phyloP scores from a whole-genome alignment of 2,329 filamentous ascomycete genomes.

The Microcyclospora pomicola region DNA sequence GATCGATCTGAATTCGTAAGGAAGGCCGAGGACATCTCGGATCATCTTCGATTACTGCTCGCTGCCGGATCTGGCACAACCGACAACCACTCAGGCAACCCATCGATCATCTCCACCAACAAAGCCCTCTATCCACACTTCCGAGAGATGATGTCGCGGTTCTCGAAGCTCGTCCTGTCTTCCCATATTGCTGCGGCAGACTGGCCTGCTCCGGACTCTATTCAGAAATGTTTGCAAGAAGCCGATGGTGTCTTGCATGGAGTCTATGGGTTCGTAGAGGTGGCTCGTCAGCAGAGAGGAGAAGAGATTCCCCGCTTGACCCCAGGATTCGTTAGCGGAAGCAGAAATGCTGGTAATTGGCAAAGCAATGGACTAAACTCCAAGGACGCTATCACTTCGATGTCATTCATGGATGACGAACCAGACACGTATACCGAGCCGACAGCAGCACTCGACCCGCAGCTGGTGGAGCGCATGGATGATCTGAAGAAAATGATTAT shows the following conservation, averaged over 20 bases:
- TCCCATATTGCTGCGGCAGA: slow-evolving; percentile 95
- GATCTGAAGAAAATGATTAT: slow-evolving; percentile 74
- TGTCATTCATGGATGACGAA: slow-evolving; percentile 74
- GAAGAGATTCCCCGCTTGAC: slow-evolving; percentile 87
- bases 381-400: slow-evolving; percentile 48
- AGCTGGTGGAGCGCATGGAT: slow-evolving; percentile 68
- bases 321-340: slow-evolving; percentile 84
- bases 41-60: slow-evolving; percentile 84
- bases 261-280: slow-evolving; percentile 91
- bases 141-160: slow-evolving; percentile 98
- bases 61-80: slow-evolving; percentile 93
- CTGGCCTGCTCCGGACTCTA: slow-evolving; percentile 86
- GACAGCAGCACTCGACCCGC: slow-evolving; percentile 57
- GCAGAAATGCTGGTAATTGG: slow-evolving; percentile 75
- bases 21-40: slow-evolving; percentile 93
- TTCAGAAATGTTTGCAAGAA: slow-evolving; percentile 89
- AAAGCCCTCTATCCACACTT: slow-evolving; percentile 96
- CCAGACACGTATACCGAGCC: slow-evolving; percentile 61
- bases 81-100: slow-evolving; percentile 95
- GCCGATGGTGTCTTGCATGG: slow-evolving; percentile 92
- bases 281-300: slow-evolving; percentile 81
- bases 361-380: slow-evolving; percentile 51
- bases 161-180: slow-evolving; percentile 96
- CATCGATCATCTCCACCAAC: slow-evolving; percentile 98
- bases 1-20: slow-evolving; percentile 83